Percentiles rank a stretch among this genome's conserved stretches.
phyloP scores from a whole-genome alignment of 257 asterid species.

The Agastache rugosa region DNA sequence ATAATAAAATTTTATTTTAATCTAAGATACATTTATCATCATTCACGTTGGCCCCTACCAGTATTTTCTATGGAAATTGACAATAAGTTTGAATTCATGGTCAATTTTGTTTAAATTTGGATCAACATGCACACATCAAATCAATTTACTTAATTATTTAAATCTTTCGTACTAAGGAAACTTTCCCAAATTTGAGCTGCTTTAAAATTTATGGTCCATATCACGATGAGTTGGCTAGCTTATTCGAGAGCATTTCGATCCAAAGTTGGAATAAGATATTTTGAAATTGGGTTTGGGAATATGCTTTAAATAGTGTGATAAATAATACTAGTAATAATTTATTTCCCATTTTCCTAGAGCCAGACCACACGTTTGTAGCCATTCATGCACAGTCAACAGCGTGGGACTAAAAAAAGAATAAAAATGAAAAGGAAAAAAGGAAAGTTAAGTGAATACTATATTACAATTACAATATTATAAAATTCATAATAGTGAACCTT shows the following conservation, averaged over 20 bases:
- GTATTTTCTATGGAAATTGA: constrained; percentile 7
- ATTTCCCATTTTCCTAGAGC: not conserved
- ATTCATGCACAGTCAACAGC: not conserved
- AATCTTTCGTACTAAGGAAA: not conserved
- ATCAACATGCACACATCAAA: not conserved
- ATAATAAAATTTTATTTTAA: not conserved
- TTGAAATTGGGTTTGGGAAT: not conserved
- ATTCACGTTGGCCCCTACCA: constrained; percentile 12
- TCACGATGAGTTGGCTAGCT: not conserved
- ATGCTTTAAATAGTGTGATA: not conserved
- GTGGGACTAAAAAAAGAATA: not conserved
- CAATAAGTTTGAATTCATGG: not conserved
- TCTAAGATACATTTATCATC: too few relatives aligned
- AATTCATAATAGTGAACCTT: too few relatives aligned
- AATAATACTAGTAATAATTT: not conserved
- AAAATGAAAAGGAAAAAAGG: too few relatives aligned
- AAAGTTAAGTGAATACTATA: too few relatives aligned
- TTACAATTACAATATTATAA: too few relatives aligned
- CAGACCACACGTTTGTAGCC: not conserved
- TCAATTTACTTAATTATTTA: not conserved
- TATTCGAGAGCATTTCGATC: not conserved
- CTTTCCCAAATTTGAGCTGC: not conserved
- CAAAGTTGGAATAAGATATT: not conserved
- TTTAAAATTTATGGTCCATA: not conserved
- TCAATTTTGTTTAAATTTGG: not conserved